These are phyloP conservation scores for Fusarium torreyae DNA, from an alignment of 2,329 filamentous ascomycete genomes.

Conservation along the genomic window DNA sequence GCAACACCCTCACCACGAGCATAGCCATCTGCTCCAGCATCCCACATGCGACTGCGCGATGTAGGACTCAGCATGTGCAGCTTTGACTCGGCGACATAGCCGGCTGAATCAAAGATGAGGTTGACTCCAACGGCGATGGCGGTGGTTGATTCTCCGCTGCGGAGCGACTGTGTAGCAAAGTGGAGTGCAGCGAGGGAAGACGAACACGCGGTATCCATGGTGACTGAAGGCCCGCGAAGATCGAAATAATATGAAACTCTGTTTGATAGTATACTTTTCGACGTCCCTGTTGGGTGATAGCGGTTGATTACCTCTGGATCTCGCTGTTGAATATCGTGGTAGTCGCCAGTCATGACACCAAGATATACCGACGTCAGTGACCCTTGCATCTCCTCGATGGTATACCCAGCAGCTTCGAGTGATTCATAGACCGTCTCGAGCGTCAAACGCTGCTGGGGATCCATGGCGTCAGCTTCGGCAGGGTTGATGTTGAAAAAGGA, in stretches of 20 bases:
- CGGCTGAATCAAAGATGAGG: constrained; percentile 47
- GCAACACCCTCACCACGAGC: constrained; percentile 29
- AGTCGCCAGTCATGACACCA: constrained; percentile 36
- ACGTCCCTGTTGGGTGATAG: constrained; percentile 45
- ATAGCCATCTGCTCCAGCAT: constrained; percentile 21
- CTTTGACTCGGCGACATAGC: constrained; percentile 54
- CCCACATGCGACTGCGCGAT: constrained; percentile 31
- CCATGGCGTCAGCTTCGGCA: constrained; percentile 56
- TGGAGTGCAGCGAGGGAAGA: constrained; percentile 6
- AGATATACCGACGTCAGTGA: constrained; percentile 31
- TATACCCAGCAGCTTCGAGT: constrained; percentile 56
- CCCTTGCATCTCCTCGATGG: constrained; percentile 47
- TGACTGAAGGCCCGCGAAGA: constrained; percentile 6
- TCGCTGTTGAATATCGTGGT: constrained; percentile 18
- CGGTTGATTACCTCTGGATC: constrained; percentile 43
- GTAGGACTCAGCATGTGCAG: constrained; percentile 57
- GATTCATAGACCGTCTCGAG: constrained; percentile 61
- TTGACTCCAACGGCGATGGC: neutral
- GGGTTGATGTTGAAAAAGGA: constrained; percentile 58
- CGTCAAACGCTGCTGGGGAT: constrained; percentile 60
- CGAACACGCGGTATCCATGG: constrained; percentile 3
- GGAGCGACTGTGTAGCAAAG: constrained; percentile 1
- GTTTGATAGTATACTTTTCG: constrained; percentile 9
- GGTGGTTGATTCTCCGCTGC: neutral
- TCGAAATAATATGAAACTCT: constrained; percentile 13